These are phyloP conservation scores for Trebouxia sp. DNA, from an alignment of 139 green algal genomes.

Conservation along the genomic window DNA sequence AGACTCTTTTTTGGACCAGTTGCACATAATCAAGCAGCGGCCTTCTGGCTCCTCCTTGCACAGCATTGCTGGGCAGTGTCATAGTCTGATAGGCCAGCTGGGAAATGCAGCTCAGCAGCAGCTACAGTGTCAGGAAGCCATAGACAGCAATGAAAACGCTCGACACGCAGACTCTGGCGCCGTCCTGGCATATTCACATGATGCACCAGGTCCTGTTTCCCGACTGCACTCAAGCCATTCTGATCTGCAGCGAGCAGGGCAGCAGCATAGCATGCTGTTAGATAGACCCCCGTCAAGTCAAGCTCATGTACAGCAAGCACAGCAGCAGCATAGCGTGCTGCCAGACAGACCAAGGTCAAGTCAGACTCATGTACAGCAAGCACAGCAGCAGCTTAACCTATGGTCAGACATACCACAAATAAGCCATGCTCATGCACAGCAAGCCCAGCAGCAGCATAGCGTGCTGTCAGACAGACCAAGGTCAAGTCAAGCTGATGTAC, in stretches of 20 bases:
- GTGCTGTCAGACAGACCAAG: neutral
- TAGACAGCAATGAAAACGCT: neutral
- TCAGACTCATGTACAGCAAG: too few relatives aligned
- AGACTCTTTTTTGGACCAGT: slow-evolving; percentile 2
- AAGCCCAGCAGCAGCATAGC: neutral
- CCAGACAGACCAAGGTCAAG: neutral
- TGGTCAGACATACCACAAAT: too few relatives aligned
- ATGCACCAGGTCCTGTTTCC: neutral
- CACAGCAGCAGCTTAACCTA: neutral
- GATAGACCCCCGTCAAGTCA: too few relatives aligned
- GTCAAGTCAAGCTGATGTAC: neutral
- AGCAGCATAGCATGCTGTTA: neutral
- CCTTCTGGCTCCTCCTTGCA: neutral
- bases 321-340: neutral
- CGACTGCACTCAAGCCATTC: neutral
- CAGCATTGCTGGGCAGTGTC: neutral
- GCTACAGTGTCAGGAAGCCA: neutral
- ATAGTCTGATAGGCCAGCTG: neutral
- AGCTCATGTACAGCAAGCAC: too few relatives aligned
- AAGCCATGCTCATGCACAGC: too few relatives aligned
- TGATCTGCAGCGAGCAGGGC: neutral
- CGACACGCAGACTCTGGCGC: neutral
- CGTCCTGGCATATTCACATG: neutral
- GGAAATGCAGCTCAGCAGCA: neutral
- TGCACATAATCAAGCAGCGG: neutral